Evolutionary conservation across 2,329 filamentous ascomycete species (phyloP).

Genomic region (Cercospora sesami): DNA sequence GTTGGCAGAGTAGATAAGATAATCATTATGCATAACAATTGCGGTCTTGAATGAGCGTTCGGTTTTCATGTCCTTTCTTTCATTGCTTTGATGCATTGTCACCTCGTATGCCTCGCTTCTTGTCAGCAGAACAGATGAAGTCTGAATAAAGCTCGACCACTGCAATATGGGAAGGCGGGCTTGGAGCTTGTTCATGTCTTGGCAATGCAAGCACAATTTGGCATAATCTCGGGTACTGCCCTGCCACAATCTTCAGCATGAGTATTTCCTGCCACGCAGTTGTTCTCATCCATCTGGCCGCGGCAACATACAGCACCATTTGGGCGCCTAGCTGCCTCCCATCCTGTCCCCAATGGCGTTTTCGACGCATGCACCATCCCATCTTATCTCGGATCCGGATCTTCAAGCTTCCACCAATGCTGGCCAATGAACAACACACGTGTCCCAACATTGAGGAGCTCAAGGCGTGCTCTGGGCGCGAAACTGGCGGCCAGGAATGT

Average conservation of each 20-base stretch:
- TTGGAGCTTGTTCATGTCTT: neutral
- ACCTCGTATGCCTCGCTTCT: neutral
- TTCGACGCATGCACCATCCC: neutral
- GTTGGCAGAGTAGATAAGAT: neutral
- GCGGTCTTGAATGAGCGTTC: neutral
- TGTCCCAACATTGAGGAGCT: neutral
- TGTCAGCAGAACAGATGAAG: neutral
- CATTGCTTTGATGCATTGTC: neutral
- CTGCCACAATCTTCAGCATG: neutral
- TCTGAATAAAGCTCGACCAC: neutral
- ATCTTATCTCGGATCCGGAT: conserved; percentile 3
- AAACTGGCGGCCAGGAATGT: neutral
- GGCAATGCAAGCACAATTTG: neutral
- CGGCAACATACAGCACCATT: neutral
- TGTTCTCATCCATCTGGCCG: neutral
- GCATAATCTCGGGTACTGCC: neutral
- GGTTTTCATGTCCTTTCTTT: neutral
- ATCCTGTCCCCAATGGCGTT: neutral
- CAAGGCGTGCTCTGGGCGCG: neutral
- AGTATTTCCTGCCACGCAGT: neutral
- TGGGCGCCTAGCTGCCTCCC: neutral
- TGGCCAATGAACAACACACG: conserved; percentile 10
- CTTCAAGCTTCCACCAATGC: neutral
- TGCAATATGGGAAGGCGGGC: neutral
- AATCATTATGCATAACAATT: neutral